A percentile compares a stretch with the other conserved stretches of the same genome.
These are phyloP conservation scores for Aspergillus japonicus DNA, from an alignment of 2,329 filamentous ascomycete species.

Conservation along the genomic window DNA sequence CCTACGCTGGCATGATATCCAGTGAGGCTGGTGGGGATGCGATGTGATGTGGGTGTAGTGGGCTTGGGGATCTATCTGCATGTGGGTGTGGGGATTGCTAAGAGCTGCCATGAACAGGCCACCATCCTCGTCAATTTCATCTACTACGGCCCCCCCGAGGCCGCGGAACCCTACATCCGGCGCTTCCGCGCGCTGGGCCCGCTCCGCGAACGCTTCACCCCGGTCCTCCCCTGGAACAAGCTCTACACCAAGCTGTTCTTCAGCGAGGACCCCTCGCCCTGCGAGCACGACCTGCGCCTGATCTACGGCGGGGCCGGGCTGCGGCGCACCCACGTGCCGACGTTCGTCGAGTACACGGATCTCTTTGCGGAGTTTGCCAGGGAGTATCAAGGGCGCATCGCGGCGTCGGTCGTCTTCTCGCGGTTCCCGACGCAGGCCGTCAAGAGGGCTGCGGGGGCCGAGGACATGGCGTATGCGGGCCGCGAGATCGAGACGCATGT, in stretches of 20 bases:
- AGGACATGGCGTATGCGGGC: neutral
- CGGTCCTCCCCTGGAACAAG: neutral
- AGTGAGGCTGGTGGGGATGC: no score
- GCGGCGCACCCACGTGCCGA: neutral
- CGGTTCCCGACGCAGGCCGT: neutral
- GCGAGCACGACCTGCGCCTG: neutral
- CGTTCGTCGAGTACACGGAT: neutral
- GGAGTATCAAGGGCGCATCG: neutral
- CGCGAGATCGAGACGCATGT: neutral
- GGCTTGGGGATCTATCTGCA: no score
- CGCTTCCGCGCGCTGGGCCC: neutral
- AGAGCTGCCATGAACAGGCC: neutral
- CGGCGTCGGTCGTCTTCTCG: neutral
- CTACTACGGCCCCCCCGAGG: neutral
- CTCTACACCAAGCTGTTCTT: neutral
- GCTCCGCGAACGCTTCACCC: neutral
- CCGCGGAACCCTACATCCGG: neutral
- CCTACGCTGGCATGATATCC: no score
- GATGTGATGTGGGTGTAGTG: no score
- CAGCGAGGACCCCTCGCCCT: neutral
- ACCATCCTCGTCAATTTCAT: neutral
- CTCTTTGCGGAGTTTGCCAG: neutral
- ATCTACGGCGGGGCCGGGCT: neutral
- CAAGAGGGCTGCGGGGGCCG: no score
- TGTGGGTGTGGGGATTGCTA: no score